These are phyloP conservation scores for Drechslerella dactyloides DNA, from an alignment of 2,329 filamentous ascomycete species.

Conservation along the genomic window DNA sequence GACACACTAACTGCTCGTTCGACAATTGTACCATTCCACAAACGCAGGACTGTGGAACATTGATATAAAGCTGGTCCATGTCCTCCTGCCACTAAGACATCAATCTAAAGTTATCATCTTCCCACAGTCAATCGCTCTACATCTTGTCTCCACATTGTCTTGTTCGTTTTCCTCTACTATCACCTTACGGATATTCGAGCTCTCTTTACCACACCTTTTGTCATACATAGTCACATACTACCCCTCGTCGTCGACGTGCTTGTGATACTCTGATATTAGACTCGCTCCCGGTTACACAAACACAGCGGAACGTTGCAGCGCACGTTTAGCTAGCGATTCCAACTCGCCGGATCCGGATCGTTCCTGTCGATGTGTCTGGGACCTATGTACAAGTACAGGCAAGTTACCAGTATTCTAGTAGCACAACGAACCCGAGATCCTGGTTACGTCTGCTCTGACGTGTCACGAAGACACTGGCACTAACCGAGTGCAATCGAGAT, in stretches of 20 bases:
- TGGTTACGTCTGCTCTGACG: not conserved
- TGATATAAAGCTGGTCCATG: not conserved
- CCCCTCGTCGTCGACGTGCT: not conserved
- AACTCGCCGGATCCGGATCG: conserved; percentile 11
- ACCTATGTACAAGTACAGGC: not conserved
- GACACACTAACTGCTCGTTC: not conserved
- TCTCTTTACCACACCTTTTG: not conserved
- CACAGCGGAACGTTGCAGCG: conserved; percentile 6
- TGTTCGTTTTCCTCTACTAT: no score
- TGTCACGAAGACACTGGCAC: no score
- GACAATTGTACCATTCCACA: no score
- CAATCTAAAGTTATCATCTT: not conserved
- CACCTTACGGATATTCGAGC: not conserved
- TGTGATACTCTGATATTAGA: not conserved
- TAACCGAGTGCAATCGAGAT: no score
- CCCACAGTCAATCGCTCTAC: not conserved
- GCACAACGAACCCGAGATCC: not conserved
- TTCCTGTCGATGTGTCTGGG: not conserved
- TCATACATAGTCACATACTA: no score
- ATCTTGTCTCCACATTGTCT: no score
- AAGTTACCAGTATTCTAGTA: not conserved
- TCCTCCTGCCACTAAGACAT: not conserved
- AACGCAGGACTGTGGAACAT: not conserved
- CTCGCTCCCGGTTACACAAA: not conserved
- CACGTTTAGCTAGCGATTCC: not conserved